phyloP scores from a whole-genome alignment of 169 alveolate species.

The Plasmodium cynomolgi region DNA sequence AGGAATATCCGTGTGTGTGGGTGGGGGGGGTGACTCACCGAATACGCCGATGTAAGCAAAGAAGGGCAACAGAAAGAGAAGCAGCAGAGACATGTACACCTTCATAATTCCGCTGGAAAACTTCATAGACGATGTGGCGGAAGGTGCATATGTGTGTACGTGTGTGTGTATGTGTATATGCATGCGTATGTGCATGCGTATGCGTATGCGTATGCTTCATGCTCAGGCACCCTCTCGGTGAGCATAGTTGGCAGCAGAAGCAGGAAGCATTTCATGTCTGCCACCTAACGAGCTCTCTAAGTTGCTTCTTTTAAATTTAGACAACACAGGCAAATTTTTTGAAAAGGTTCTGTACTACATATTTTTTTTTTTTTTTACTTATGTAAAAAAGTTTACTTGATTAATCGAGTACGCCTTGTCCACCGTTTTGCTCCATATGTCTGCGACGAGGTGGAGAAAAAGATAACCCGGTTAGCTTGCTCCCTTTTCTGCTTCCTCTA shows the following conservation, averaged over 20 bases:
- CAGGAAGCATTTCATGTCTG: background rate
- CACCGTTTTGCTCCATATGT: constrained; percentile 62
- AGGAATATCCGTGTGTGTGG: background rate
- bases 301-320: background rate
- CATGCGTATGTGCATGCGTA: background rate
- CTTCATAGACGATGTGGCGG: background rate
- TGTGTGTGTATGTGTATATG: background rate
- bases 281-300: background rate
- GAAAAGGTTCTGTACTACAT: background rate
- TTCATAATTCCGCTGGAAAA: constrained; percentile 57
- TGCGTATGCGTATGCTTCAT: background rate
- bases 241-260: background rate
- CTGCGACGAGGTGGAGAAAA: background rate
- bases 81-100: constrained; percentile 21
- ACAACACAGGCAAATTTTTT: background rate
- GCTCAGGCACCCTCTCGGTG: background rate
- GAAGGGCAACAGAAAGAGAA: constrained; percentile 32
- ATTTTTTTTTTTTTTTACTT: background rate
- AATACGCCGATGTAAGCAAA: constrained; percentile 62
- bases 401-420: constrained; percentile 68
- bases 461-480: background rate
- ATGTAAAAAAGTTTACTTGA: constrained; percentile 26
- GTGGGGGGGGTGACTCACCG: constrained; percentile 4
- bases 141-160: background rate
- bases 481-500: constrained; percentile 6